phyloP scores from a whole-genome alignment of 2,329 filamentous ascomycete species.

The Ophiostoma tasmaniense region DNA sequence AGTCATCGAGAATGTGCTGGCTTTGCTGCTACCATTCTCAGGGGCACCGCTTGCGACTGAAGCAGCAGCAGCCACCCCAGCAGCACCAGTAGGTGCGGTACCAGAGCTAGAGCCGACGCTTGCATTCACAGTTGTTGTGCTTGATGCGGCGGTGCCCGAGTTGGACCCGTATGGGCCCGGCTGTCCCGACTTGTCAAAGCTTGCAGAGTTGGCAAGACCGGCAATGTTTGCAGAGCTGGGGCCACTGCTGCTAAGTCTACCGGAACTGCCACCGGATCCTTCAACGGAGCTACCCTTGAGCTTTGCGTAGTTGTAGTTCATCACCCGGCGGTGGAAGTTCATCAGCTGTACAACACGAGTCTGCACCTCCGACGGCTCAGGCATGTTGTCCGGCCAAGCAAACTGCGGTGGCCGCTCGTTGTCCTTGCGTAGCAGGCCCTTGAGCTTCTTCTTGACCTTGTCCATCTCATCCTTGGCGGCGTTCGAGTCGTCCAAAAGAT shows the following conservation, averaged over 20 bases:
- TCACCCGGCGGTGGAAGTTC: conserved; percentile 92
- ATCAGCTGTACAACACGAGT: conserved; percentile 88
- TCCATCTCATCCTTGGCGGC: conserved; percentile 99
- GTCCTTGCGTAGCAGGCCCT: conserved; percentile 83
- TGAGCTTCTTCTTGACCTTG: conserved; percentile 99
- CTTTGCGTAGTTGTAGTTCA: conserved; percentile 87
- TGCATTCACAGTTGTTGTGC: not conserved
- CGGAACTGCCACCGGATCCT: not conserved
- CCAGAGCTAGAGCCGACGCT: not conserved
- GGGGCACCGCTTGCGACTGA: not conserved
- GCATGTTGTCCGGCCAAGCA: conserved; percentile 93
- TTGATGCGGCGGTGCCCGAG: not conserved
- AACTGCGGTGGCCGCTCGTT: conserved; percentile 90
- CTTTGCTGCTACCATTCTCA: conserved; percentile 21
- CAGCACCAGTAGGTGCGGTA: not conserved
- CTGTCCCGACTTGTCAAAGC: conserved; percentile 4
- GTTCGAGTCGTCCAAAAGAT: conserved; percentile 93
- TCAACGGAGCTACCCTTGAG: conserved; percentile 45
- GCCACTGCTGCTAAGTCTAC: not conserved
- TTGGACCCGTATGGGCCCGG: not conserved
- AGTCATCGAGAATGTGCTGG: conserved; percentile 33
- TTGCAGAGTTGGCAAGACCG: not conserved
- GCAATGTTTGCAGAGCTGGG: not conserved
- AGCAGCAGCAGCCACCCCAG: not conserved
- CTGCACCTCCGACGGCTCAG: conserved; percentile 88